phyloP scores from a whole-genome alignment of 2,329 filamentous ascomycete genomes.

The Xylariaceae sp. region DNA sequence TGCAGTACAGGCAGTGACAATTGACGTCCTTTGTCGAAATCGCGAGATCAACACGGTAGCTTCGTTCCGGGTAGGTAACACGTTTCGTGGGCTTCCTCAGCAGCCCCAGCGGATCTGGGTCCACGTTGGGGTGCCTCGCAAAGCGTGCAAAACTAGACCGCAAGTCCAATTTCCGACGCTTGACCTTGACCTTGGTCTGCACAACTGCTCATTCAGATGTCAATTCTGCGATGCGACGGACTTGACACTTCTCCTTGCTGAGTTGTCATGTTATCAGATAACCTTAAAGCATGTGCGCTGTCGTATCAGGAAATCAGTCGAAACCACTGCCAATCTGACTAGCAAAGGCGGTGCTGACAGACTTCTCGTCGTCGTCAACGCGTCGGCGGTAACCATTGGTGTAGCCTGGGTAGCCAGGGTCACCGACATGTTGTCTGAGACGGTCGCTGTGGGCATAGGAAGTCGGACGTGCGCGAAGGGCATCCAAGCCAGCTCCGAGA shows the following conservation, averaged over 20 bases:
- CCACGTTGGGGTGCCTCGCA: slow-evolving; percentile 2
- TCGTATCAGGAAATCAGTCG: slow-evolving; percentile 27
- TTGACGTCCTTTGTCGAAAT: slow-evolving; percentile 3
- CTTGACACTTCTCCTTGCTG: slow-evolving; percentile 8
- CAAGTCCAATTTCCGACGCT: slow-evolving; percentile 11
- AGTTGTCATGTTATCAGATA: slow-evolving; percentile 9
- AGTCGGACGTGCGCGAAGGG: slow-evolving; percentile 59
- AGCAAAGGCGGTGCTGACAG: slow-evolving; percentile 92
- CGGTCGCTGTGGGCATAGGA: slow-evolving; percentile 79
- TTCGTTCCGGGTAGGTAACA: slow-evolving; percentile 1
- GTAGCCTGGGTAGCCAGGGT: slow-evolving; percentile 62
- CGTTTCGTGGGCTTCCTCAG: slow-evolving; percentile 2
- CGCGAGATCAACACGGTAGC: slow-evolving; percentile 2
- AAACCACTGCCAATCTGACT: slow-evolving; percentile 72
- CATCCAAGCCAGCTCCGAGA: slow-evolving; percentile 70
- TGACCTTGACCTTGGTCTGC: slow-evolving; percentile 4
- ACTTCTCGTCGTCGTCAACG: slow-evolving; percentile 90
- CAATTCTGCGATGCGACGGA: slow-evolving; percentile 7
- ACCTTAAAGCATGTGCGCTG: slow-evolving; percentile 9
- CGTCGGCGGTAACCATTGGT: slow-evolving; percentile 64
- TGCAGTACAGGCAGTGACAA: background rate
- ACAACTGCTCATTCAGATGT: slow-evolving; percentile 11
- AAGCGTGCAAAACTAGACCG: slow-evolving; percentile 15
- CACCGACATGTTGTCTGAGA: slow-evolving; percentile 81
- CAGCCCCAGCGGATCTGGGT: slow-evolving; percentile 6